Conservation (phyloP, 2,329 filamentous ascomycete species). For the Sporothrix humicola region DNA sequence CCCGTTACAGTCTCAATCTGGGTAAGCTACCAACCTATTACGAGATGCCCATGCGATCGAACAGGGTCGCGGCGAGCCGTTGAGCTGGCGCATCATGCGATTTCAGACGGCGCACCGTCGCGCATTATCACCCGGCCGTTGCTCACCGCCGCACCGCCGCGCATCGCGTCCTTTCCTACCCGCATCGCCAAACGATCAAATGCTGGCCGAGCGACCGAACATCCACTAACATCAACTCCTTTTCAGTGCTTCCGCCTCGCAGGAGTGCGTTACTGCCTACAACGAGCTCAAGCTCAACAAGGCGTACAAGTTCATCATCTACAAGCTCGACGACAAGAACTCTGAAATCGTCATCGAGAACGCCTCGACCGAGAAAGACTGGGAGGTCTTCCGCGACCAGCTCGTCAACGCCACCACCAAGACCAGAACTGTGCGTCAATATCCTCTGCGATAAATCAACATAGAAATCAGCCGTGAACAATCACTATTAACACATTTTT, state of each 20-base stretch:
- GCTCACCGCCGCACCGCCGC: background rate
- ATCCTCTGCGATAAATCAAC: background rate
- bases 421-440: conserved; percentile 66
- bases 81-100: background rate
- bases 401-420: conserved; percentile 75
- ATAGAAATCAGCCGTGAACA: background rate
- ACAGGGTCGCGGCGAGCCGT: background rate
- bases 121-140: background rate
- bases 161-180: background rate
- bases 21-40: conserved; percentile 50
- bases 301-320: conserved; percentile 85
- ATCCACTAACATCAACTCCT: background rate
- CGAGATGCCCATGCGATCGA: background rate
- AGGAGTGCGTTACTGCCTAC: conserved; percentile 73
- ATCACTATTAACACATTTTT: background rate
- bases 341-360: conserved; percentile 83
- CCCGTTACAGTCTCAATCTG: conserved; percentile 66
- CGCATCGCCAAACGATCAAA: background rate
- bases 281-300: conserved; percentile 85
- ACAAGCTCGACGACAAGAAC: conserved; percentile 83
- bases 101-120: background rate
- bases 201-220: background rate
- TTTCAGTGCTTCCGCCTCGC: conserved; percentile 69
- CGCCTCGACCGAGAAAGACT: conserved; percentile 69
- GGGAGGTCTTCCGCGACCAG: conserved; percentile 75